phyloP scores from a whole-genome alignment of 2,329 filamentous ascomycete genomes.

The Seiridium unicorne region DNA sequence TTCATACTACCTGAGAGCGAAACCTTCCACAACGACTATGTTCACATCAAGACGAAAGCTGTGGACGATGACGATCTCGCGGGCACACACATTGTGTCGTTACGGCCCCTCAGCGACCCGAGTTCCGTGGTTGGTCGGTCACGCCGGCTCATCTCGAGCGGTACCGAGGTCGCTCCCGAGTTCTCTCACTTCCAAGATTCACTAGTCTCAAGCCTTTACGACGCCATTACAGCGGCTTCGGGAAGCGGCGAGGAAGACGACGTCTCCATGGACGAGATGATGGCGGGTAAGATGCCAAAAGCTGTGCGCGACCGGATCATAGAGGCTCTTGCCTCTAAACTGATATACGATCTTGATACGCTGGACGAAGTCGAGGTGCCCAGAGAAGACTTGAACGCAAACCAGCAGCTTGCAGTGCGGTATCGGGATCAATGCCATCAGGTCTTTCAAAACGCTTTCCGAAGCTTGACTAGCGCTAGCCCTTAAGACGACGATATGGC shows the following conservation, averaged over 20 bases:
- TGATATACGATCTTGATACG: constrained; percentile 41
- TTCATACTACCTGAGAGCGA: constrained; percentile 52
- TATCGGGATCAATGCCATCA: constrained; percentile 48
- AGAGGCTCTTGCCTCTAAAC: constrained; percentile 33
- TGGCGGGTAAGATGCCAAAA: constrained; percentile 41
- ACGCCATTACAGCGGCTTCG: constrained; percentile 23
- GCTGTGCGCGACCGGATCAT: constrained; percentile 35
- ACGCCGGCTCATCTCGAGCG: constrained; percentile 33
- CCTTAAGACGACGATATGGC: neutral
- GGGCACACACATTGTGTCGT: constrained; percentile 43
- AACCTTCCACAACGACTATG: constrained; percentile 57
- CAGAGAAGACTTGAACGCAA: constrained; percentile 35
- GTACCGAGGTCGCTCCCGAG: constrained; percentile 31
- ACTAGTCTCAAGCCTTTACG: constrained; percentile 49
- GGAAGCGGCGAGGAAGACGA: constrained; percentile 14
- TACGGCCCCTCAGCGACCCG: constrained; percentile 44
- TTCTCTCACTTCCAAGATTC: constrained; percentile 53
- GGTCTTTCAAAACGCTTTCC: constrained; percentile 45
- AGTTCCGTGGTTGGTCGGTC: constrained; percentile 46
- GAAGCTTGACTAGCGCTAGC: constrained; percentile 1
- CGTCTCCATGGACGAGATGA: constrained; percentile 33
- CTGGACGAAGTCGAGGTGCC: constrained; percentile 41
- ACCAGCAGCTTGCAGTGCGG: constrained; percentile 46
- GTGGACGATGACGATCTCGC: constrained; percentile 23
- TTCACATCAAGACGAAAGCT: constrained; percentile 51